Evolutionary conservation across 2,329 filamentous ascomycete species (phyloP).

Genomic region (Byssoonygena ceratinophila): DNA sequence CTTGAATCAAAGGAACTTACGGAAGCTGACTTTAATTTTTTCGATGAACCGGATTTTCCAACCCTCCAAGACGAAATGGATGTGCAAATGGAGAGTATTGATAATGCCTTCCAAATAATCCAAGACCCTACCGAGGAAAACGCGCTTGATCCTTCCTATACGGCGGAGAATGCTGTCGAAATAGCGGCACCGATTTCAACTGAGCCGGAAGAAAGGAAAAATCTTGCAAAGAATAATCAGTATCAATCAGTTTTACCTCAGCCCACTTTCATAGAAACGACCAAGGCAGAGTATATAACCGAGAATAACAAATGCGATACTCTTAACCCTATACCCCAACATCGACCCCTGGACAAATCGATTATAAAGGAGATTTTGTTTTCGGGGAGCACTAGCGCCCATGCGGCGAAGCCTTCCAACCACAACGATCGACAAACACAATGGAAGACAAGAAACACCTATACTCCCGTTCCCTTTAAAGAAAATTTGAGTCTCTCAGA

Average conservation of each 20-base stretch:
- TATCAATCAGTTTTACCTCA: neutral
- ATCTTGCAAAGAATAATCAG: neutral
- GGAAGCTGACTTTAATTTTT: conserved; percentile 56
- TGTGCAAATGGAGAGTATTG: conserved; percentile 11
- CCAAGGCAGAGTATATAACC: neutral
- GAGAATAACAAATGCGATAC: neutral
- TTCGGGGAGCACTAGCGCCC: conserved; percentile 10
- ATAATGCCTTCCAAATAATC: conserved; percentile 1
- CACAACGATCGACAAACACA: neutral
- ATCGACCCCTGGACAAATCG: conserved; percentile 28
- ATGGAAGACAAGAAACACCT: conserved; percentile 21
- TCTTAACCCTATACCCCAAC: neutral
- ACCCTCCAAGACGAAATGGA: conserved; percentile 15
- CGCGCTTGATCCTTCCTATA: neutral
- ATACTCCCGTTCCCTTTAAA: conserved; percentile 44
- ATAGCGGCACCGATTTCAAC: neutral
- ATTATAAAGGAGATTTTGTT: conserved; percentile 40
- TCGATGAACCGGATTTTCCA: conserved; percentile 44
- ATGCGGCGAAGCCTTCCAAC: neutral
- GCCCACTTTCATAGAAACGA: neutral
- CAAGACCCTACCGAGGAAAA: neutral
- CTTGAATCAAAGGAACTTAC: conserved; percentile 48
- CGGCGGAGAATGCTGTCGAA: neutral
- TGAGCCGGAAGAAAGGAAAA: neutral
- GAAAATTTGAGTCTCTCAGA: conserved; percentile 40